Percentiles rank a stretch among this genome's conserved stretches.
Conservation (phyloP, 2,329 filamentous ascomycete genomes). For the Colletotrichum phormii region DNA sequence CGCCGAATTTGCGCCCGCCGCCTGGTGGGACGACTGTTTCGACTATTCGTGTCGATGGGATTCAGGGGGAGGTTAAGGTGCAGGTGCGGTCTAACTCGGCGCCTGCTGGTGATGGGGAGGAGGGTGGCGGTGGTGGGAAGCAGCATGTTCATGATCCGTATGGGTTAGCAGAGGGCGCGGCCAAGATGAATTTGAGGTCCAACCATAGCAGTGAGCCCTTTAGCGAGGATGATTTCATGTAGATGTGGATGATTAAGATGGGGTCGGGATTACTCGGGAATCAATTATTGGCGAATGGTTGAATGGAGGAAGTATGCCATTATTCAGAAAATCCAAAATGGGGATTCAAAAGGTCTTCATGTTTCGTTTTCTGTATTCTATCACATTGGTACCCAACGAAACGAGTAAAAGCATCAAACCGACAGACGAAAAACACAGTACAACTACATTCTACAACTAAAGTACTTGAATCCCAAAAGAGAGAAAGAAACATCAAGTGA, state of each 20-base stretch:
- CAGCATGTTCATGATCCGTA: conserved; percentile 42
- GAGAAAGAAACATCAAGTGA: neutral
- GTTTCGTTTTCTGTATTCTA: neutral
- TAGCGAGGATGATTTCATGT: conserved; percentile 60
- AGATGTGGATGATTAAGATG: conserved; percentile 26
- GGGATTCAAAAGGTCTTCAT: neutral
- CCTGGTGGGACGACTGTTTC: conserved; percentile 51
- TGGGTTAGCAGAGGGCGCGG: conserved; percentile 57
- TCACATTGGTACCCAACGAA: neutral
- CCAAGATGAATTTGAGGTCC: conserved; percentile 51
- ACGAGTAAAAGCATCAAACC: neutral
- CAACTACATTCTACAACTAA: neutral
- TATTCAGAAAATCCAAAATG: neutral
- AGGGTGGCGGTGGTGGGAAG: conserved; percentile 24
- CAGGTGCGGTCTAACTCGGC: conserved; percentile 53
- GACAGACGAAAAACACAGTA: neutral
- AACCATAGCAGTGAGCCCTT: conserved; percentile 44
- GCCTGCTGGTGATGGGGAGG: conserved; percentile 25
- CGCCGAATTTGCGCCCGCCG: conserved; percentile 50
- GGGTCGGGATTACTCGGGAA: neutral
- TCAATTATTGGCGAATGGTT: neutral
- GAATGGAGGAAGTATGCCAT: neutral
- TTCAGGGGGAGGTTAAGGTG: conserved; percentile 67
- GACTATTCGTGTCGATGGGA: conserved; percentile 65
- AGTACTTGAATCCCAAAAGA: neutral